phyloP scores from a whole-genome alignment of 345 rosid genomes.

The Gossypium mustelinum region DNA sequence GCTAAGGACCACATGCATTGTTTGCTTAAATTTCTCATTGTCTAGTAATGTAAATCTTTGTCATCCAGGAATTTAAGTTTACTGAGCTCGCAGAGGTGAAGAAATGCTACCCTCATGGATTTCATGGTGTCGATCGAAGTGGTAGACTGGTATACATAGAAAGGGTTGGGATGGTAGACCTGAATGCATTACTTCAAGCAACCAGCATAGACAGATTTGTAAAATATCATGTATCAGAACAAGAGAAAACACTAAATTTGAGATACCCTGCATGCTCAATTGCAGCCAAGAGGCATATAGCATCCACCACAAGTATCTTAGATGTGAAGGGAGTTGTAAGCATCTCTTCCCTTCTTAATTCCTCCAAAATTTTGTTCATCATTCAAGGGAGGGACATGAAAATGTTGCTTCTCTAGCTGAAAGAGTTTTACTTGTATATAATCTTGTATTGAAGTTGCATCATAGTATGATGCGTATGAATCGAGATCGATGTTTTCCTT shows the following conservation, averaged over 20 bases:
- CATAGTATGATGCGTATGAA: not conserved
- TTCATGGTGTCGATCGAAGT: slow-evolving; percentile 52
- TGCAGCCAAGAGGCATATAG: slow-evolving; percentile 54
- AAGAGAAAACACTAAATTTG: slow-evolving; percentile 47
- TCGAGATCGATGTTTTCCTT: not conserved
- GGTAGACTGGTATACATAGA: slow-evolving; percentile 63
- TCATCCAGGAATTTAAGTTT: slow-evolving; percentile 45
- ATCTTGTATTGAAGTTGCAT: not conserved
- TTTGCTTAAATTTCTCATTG: not conserved
- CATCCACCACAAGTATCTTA: slow-evolving; percentile 50
- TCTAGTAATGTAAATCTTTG: not conserved
- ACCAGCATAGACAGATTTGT: slow-evolving; percentile 46
- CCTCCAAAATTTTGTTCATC: not conserved
- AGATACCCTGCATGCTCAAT: slow-evolving; percentile 56
- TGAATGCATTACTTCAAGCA: slow-evolving; percentile 38
- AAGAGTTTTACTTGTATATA: not conserved
- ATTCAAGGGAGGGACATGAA: not conserved
- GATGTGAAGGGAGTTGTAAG: slow-evolving; percentile 72
- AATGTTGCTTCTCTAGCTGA: not conserved
- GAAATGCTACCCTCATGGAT: slow-evolving; percentile 61
- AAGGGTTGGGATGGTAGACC: slow-evolving; percentile 53
- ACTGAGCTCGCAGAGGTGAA: slow-evolving; percentile 45
- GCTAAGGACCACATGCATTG: not conserved
- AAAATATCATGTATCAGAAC: slow-evolving; percentile 51
- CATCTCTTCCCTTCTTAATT: not conserved